Evolutionary conservation across 805 yeast genomes (phyloP), one percentile per base, ranked within the genome.

Genomic region (Candida sanyiensis): DNA sequence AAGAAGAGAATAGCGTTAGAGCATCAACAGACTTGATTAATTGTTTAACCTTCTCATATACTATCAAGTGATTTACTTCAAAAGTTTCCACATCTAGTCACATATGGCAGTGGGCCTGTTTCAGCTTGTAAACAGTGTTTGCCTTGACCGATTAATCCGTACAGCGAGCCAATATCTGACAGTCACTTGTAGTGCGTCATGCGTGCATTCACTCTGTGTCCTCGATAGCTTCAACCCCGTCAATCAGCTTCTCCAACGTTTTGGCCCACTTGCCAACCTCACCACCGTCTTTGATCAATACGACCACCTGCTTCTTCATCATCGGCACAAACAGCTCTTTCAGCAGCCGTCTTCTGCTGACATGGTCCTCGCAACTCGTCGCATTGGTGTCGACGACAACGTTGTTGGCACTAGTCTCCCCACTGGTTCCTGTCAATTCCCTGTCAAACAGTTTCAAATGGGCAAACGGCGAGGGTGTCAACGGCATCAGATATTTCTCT

Each of bases 241-340:
- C 47, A 1, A 43, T 31, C 13, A 53, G 15, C 3, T 31, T 29
- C 22, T 49, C 40, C n/a, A 53, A 25, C 3, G 44, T 31, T 18
- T 61, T 64, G 7, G 74, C 69, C 11, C 56, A 70, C 44, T 77
- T 70, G 3, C 88, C 88, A 15, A 72, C 62, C 34, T 79, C 85
- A 1, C 89, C 89, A 10, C 87, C 94, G 47, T 83, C 93, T 49
- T 75, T 76, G 8, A 76, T 58, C 23, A 75, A 50, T 28, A 64
- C 64, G 1, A 60, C 63, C 17, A 81, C 63, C 26, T 84, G 81
- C 33, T 63, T 67, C 16, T 51, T 39, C 35, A 84, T 63, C 9
- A 73, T 74, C 2, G 58, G 57, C 31, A 61, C 51, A 50, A 78
- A 82, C 19, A 73, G 67, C 39, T 77, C 83, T 29, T 61, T 54